phyloP scores from a whole-genome alignment of 2,329 filamentous ascomycete species.

The Aschersonia sp. region DNA sequence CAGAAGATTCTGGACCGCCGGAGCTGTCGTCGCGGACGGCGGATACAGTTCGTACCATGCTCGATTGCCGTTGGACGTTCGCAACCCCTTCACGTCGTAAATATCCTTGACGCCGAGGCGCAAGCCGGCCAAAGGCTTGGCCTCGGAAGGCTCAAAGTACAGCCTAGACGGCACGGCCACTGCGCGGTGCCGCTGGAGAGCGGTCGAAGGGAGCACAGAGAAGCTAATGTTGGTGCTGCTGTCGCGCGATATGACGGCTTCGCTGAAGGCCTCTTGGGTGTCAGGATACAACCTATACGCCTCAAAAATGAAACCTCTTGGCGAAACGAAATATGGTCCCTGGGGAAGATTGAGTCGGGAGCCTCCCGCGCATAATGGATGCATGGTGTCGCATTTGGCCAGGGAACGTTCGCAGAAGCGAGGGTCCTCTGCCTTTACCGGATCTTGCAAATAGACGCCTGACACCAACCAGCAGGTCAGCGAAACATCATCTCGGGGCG shows the following conservation, averaged over 20 bases:
- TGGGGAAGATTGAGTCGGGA: background rate
- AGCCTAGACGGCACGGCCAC: constrained; percentile 40
- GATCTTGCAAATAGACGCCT: too few relatives aligned
- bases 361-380: background rate
- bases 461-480: too few relatives aligned
- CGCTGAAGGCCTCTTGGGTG: constrained; percentile 7
- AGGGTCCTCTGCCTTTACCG: too few relatives aligned
- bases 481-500: too few relatives aligned
- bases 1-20: constrained; percentile 39
- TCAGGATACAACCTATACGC: constrained; percentile 12
- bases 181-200: constrained; percentile 5
- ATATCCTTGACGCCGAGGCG: constrained; percentile 47
- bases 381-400: background rate
- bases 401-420: background rate
- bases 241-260: background rate
- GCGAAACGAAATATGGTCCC: constrained; percentile 8
- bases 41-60: constrained; percentile 41
- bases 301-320: constrained; percentile 4
- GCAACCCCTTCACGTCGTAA: constrained; percentile 37
- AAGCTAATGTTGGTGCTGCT: constrained; percentile 1
- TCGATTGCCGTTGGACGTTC: constrained; percentile 37
- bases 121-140: constrained; percentile 39
- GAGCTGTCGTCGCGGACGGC: constrained; percentile 28
- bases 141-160: constrained; percentile 31
- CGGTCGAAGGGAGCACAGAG: background rate